These are phyloP conservation scores for Halophytophthora batemanensis DNA, from an alignment of 352 stramenopile genomes.

Conservation along the genomic window DNA sequence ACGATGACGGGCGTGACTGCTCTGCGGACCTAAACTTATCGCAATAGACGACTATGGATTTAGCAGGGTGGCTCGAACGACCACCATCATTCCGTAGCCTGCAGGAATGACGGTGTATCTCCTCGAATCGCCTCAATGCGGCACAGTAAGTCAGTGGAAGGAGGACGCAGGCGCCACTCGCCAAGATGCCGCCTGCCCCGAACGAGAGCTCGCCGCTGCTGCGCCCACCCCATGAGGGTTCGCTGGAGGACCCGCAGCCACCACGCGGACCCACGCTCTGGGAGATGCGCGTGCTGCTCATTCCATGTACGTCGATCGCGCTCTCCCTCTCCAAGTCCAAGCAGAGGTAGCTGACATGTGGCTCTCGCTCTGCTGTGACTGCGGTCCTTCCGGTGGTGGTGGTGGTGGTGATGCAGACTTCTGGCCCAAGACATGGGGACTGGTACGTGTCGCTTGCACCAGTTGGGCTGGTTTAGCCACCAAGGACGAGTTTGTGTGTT, in stretches of 20 bases:
- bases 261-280: slow-evolving; percentile 35
- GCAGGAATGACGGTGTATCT: slow-evolving; percentile 23
- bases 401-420: slow-evolving; percentile 42
- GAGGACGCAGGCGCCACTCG: no score
- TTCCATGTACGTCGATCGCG: slow-evolving; percentile 48
- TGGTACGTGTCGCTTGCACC: slow-evolving; percentile 27
- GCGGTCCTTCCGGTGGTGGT: slow-evolving; percentile 4
- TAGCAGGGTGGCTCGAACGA: no score
- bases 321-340: background rate
- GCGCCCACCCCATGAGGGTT: slow-evolving; percentile 12
- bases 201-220: slow-evolving; percentile 41
- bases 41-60: no score
- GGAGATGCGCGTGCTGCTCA: slow-evolving; percentile 65
- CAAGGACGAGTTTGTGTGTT: background rate
- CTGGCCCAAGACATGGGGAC: slow-evolving; percentile 64
- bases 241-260: slow-evolving; percentile 25
- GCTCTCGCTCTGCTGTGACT: slow-evolving; percentile 3
- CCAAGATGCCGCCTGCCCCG: slow-evolving; percentile 23
- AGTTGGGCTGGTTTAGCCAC: background rate
- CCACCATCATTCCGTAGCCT: background rate
- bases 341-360: slow-evolving; percentile 1
- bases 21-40: no score
- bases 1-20: no score
- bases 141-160: no score
- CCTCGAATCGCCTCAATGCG: background rate